Conservation (phyloP, 1,284 basidiomycete genomes). For the Wolfiporia cocos region DNA sequence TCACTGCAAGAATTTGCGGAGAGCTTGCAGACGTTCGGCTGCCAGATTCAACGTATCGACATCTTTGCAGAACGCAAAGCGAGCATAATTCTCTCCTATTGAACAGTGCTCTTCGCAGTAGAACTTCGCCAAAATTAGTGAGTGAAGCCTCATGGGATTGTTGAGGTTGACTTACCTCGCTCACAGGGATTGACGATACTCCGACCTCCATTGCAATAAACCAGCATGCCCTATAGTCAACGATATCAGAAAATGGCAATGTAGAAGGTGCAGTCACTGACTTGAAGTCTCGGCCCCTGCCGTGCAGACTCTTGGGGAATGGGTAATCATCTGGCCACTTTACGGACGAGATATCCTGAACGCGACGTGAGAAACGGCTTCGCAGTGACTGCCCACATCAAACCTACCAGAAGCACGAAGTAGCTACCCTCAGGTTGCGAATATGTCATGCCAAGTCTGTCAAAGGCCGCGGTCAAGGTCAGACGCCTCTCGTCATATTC, state of each 20-base stretch:
- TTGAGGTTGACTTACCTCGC: constrained; percentile 58
- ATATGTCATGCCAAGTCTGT: constrained; percentile 83
- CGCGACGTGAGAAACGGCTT: background rate
- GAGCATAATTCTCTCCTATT: constrained; percentile 82
- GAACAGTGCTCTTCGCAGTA: constrained; percentile 81
- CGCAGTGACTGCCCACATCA: background rate
- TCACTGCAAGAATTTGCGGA: constrained; percentile 61
- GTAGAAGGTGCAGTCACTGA: constrained; percentile 31
- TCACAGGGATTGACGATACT: constrained; percentile 90
- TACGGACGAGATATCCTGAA: constrained; percentile 76
- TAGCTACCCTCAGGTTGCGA: constrained; percentile 86
- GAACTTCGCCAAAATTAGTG: constrained; percentile 49
- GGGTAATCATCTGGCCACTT: constrained; percentile 82
- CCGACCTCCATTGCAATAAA: constrained; percentile 86
- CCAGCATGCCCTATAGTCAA: constrained; percentile 67
- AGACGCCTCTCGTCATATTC: constrained; percentile 83
- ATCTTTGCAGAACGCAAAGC: constrained; percentile 95
- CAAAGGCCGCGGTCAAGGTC: constrained; percentile 74
- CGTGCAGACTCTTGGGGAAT: constrained; percentile 72
- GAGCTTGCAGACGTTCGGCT: constrained; percentile 66
- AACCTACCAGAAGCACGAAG: constrained; percentile 77
- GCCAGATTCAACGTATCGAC: constrained; percentile 75
- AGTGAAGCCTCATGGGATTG: background rate
- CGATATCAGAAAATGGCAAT: constrained; percentile 5
- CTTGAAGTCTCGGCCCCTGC: constrained; percentile 86